Base-by-base conservation (phyloP, 2,329 filamentous ascomycete species). In the Ophiosphaerella herpotricha region DNA sequence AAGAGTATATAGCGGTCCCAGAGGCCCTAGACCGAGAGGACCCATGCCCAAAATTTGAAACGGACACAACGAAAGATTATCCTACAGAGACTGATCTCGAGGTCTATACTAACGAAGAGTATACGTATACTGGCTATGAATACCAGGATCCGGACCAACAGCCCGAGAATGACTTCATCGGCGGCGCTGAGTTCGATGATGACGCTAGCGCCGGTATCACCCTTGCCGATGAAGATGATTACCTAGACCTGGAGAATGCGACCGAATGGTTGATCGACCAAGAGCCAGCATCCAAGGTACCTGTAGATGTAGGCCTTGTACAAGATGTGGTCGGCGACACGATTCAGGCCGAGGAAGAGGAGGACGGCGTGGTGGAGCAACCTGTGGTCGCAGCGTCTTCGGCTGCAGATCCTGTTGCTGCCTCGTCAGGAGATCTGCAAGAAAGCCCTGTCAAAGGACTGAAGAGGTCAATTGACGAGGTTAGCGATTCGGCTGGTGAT, bases 391-490 rank as follows among this genome's bases (percentile, higher is more conserved):
- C 55, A 51, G 52, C 51, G 55, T 64, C 63, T 66, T 57, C 57
- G 56, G 61, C 54, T 67, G 65, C 60, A 58, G 52, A 60, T 46
- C 57, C 60, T 52, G 51, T 59, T 48, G 58, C 54, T 32, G 53
- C 54, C 61, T 66, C 61, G 51, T 67, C 60, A 39, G 58, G 53
- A 39, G 59, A 61, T 31, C 52, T 53, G 43, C 51, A 57, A 35
- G 49, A 60, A 21, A 43, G 55, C 43, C 70, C 67, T 38, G 56
- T 61, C n/a, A 66, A 68, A 55, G 61, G 65, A 57, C 63, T 58
- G 39, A 72, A 72, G 53, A 61, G 69, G 48, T 62, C 65, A 13
- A 63, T 70, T 47, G 66, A 68, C 52, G 66, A 71, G 57, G 65
- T 67, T 52, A 61, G 60, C 53, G 53, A 66, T 49, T 66, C 58